These are phyloP conservation scores for Emericellopsis cladophorae DNA, from an alignment of 2,329 filamentous ascomycete species.

Conservation along the genomic window DNA sequence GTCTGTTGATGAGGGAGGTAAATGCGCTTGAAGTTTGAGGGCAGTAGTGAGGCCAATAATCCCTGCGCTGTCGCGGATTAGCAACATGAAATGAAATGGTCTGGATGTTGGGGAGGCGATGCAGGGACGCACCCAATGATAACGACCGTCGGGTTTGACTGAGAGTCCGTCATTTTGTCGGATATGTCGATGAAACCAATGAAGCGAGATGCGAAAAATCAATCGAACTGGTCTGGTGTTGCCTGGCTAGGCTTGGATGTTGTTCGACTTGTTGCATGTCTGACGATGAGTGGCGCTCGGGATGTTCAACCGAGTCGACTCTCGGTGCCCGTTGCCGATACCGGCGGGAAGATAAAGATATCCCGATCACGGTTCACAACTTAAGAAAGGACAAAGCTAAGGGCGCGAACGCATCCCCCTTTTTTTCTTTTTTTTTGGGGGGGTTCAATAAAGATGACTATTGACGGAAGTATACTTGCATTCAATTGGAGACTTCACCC, in stretches of 20 bases:
- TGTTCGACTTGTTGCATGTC: not conserved
- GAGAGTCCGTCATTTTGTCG: not conserved
- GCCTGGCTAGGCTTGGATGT: not conserved
- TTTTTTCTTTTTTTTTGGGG: no score
- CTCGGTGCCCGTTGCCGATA: no score
- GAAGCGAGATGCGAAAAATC: not conserved
- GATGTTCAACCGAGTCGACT: not conserved
- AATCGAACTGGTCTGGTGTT: not conserved
- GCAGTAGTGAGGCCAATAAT: conserved; percentile 38
- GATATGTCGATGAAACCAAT: not conserved
- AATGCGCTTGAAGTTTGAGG: conserved; percentile 24
- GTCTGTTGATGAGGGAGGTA: conserved; percentile 1
- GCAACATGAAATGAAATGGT: not conserved
- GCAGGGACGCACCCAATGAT: conserved; percentile 5
- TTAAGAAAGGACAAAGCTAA: no score
- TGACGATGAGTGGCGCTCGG: not conserved
- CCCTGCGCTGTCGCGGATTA: conserved; percentile 25
- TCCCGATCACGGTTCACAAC: no score
- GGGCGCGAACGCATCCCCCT: no score
- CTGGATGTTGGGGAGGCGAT: not conserved
- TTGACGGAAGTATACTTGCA: no score
- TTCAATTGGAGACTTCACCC: no score
- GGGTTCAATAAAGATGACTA: no score
- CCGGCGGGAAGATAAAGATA: no score
- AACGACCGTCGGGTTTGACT: conserved; percentile 1